Evolutionary conservation across 345 rosid species (phyloP), one percentile per base, ranked within the genome.

Genomic region (Carallia brachiata): DNA sequence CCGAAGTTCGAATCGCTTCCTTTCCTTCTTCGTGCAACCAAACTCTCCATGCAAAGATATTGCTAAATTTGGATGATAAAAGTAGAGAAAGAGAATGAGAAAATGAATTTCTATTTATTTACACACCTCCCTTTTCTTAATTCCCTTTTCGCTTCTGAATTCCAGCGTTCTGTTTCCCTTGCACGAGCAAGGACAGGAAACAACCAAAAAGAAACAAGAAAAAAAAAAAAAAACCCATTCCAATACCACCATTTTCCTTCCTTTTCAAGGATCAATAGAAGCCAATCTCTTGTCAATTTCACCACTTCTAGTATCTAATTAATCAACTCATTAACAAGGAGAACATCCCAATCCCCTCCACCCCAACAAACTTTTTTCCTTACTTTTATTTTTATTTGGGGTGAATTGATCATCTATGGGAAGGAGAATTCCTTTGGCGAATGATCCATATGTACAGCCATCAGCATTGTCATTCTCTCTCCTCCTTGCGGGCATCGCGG

Each of bases 381-480:
- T n/a, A 18, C 34, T 9, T 44, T 32, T 48, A 56, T 1, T 4
- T 44, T 8, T 16, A n/a, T 70, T 19, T 36, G 28, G 54, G 18
- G 23, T 19, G 50, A 44, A 44, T 15, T 6, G 55, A 68, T 64
- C 69, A 44, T 54, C 63, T 7, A 82, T 79, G 82, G 84, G 84
- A 71, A 84, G 90, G 71, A 80, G 63, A 52, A 27, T 74, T 62
- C 78, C 80, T 18, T 4, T 39, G 37, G 70, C 31, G 36, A 71
- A 69, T 55, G 53, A 71, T 57, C 28, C 36, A 7, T 36, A 37
- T 2, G n/a, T 63, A 30, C 52, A 52, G 4, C 37, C 71, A 1
- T 2, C 40, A 12, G 19, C 67, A 28, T 6, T 74, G n/a, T 74
- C 79, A 0, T 52, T 74, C 0, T 73, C 74, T 30, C 44, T 83